phyloP scores from a whole-genome alignment of 106 monocot species.

The Narthecium ossifragum region DNA sequence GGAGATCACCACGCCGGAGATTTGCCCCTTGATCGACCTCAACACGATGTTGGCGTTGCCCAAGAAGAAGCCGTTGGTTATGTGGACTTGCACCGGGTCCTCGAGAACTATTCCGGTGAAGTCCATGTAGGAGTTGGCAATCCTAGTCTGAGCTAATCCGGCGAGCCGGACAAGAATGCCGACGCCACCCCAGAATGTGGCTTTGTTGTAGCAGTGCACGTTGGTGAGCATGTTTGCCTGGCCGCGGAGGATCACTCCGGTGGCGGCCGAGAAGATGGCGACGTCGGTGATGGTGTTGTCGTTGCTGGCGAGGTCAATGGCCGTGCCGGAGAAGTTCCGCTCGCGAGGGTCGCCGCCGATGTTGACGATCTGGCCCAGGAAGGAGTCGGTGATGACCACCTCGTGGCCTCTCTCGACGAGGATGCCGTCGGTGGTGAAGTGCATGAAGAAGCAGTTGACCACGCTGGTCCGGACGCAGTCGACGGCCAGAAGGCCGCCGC shows the following conservation, averaged over 20 bases:
- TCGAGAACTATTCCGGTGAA: conserved; percentile 67
- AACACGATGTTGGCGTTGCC: conserved; percentile 47
- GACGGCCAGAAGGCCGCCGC: conserved; percentile 53
- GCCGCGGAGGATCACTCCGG: conserved; percentile 41
- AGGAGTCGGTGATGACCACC: conserved; percentile 44
- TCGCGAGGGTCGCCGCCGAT: conserved; percentile 55
- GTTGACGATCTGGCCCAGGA: conserved; percentile 65
- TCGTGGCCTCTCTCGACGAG: conserved; percentile 51
- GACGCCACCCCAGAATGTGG: conserved; percentile 53
- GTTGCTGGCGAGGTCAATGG: conserved; percentile 42
- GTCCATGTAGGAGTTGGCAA: conserved; percentile 62
- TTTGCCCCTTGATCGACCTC: conserved; percentile 37
- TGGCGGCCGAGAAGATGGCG: conserved; percentile 62
- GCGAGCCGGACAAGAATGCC: conserved; percentile 55
- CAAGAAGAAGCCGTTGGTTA: conserved; percentile 55
- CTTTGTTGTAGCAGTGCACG: conserved; percentile 84
- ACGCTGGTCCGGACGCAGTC: conserved; percentile 58
- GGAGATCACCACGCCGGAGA: conserved; percentile 34
- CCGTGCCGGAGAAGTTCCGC: conserved; percentile 45
- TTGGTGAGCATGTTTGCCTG: conserved; percentile 56
- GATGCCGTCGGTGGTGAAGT: conserved; percentile 53
- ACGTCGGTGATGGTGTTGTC: conserved; percentile 66
- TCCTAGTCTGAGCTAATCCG: conserved; percentile 52
- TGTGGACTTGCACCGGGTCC: conserved; percentile 55
- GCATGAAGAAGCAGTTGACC: conserved; percentile 52